Evolutionary conservation across 176 grass and related monocot species (phyloP).

Genomic region (Thalia dealbata): DNA sequence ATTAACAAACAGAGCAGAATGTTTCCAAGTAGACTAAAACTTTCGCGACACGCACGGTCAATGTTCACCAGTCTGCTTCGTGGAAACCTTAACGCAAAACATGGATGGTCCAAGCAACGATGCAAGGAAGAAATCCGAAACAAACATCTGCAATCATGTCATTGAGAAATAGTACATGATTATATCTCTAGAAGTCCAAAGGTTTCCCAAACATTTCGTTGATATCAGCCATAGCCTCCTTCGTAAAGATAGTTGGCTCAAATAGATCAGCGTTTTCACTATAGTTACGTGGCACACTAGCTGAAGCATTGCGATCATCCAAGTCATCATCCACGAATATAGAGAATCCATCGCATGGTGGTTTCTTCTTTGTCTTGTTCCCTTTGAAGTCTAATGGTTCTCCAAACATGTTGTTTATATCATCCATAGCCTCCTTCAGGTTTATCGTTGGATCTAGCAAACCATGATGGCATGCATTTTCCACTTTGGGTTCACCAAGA

Average conservation of each 20-base stretch:
- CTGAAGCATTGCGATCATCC: slow-evolving; percentile 22
- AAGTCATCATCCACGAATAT: slow-evolving; percentile 61
- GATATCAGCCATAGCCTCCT: slow-evolving; percentile 71
- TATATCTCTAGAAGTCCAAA: slow-evolving; percentile 43
- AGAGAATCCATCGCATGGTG: slow-evolving; percentile 36
- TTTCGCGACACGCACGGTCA: neutral
- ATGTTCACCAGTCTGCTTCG: neutral
- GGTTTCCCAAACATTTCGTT: slow-evolving; percentile 81
- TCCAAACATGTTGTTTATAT: slow-evolving; percentile 90
- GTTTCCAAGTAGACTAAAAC: neutral
- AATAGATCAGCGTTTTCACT: slow-evolving; percentile 42
- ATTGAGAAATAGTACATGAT: neutral
- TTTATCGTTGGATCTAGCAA: slow-evolving; percentile 81
- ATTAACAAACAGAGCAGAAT: neutral
- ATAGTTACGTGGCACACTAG: slow-evolving; percentile 26
- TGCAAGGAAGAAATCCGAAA: neutral
- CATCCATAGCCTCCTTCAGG: slow-evolving; percentile 83
- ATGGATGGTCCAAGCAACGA: no score
- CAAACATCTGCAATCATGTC: neutral
- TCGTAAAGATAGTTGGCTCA: slow-evolving; percentile 81
- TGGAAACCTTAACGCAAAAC: no score
- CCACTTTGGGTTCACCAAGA: slow-evolving; percentile 57
- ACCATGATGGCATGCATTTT: slow-evolving; percentile 91
- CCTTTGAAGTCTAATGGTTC: slow-evolving; percentile 49
- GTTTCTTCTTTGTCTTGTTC: slow-evolving; percentile 35